phyloP scores from a whole-genome alignment of 78 protist genomes.

The Carpediemonas membranifera region DNA sequence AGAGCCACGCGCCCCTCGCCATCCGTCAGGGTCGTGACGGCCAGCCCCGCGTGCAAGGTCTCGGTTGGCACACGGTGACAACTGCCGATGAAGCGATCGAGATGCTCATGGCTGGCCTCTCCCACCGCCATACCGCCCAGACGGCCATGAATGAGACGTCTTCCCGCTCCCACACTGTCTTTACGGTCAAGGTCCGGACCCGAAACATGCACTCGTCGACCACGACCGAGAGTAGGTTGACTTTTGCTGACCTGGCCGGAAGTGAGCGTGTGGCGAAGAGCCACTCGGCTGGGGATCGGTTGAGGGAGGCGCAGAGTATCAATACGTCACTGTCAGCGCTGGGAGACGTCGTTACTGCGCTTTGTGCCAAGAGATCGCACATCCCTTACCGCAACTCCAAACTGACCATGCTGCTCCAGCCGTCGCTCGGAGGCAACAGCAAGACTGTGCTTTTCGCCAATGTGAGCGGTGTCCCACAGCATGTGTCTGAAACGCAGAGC shows the following conservation, averaged over 20 bases:
- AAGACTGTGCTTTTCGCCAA: neutral
- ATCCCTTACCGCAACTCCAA: constrained; percentile 12
- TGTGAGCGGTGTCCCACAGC: too few species aligned
- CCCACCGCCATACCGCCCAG: neutral
- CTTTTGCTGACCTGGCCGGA: constrained; percentile 9
- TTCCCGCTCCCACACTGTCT: constrained; percentile 35
- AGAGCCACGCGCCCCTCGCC: too few species aligned
- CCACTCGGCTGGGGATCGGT: neutral
- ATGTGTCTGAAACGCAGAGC: too few species aligned
- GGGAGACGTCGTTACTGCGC: neutral
- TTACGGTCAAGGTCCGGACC: too few species aligned
- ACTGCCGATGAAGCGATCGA: too few species aligned
- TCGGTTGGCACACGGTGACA: too few species aligned
- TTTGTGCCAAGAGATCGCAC: neutral
- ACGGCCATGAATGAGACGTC: constrained; percentile 31
- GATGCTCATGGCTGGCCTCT: too few species aligned
- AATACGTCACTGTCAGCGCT: neutral
- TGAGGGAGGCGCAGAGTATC: neutral
- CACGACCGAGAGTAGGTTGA: too few species aligned
- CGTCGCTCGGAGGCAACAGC: neutral
- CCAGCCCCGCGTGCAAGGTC: too few species aligned
- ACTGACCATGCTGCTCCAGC: neutral
- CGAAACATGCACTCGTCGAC: too few species aligned
- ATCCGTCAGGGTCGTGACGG: too few species aligned
- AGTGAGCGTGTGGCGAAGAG: neutral